Base-by-base conservation (phyloP, 2,329 filamentous ascomycete genomes). In the Ophiostoma sp. region DNA sequence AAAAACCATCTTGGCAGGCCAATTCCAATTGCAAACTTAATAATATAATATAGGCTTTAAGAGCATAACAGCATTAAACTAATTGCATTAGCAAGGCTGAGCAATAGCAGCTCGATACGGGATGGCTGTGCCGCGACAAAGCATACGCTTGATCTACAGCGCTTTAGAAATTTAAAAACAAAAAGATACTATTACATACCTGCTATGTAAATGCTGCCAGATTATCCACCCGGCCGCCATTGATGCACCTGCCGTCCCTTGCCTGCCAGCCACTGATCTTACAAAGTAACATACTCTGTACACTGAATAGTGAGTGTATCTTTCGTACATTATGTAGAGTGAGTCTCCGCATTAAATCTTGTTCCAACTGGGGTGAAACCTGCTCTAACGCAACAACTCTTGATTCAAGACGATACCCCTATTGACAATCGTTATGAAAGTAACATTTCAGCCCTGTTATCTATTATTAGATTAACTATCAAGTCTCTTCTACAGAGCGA, bases 321-420 rank as follows among this genome's bases (percentile, higher is more conserved):
- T 33, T 11, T 31, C 35, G 52, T 17, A 15, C 15, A 17, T 8
- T 3, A n/a, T n/a, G 4, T 57, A 57, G 17, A 8, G 10, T 6
- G 20, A 27, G 52, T 62, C 57, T 35, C 57, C 57, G 57, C 27
- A 62, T 57, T 33, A 62, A 62, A 33, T 62, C 57, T 11, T 62
- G 27, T 33, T 62, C 57, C 33, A 33, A 27, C 57, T 17, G 27
- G 57, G 27, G 57, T 62, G 57, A 62, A 62, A 62, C 57, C 27
- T 62, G 57, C 57, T 62, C 27, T 31, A 4, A 31, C 57, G 13
- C 54, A 23, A 54, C 48, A 54, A 10, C 3, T n/a, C 13, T 41
- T 41, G 39, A 41, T 41, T 10, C 39, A 48, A n/a, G 5, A 7
- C 17, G 44, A 48, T 48, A 17, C 20, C 20, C 5, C 44, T 11